These are phyloP conservation scores for Pythium sp. DNA, from an alignment of 352 stramenopile species.

Conservation along the genomic window DNA sequence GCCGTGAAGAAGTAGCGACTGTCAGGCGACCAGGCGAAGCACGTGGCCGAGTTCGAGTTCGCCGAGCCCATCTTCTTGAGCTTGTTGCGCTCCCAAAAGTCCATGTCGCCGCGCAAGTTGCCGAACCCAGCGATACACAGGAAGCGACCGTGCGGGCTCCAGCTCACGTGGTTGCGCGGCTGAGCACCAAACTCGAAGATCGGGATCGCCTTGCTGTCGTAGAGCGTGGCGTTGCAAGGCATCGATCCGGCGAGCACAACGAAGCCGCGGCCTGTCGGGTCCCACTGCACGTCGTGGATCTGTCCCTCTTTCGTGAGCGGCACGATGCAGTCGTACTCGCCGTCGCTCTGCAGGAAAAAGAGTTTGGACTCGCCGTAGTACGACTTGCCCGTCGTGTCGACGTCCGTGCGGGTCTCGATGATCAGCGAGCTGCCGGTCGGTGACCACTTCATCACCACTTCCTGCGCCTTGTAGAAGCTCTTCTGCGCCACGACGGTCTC, in stretches of 20 bases:
- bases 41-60: conserved; percentile 78
- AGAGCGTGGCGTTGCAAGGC: conserved; percentile 94
- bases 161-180: conserved; percentile 95
- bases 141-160: conserved; percentile 96
- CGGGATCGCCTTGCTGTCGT: conserved; percentile 94
- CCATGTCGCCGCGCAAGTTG: conserved; percentile 96
- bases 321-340: conserved; percentile 90
- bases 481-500: conserved; percentile 73
- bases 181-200: conserved; percentile 96
- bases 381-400: conserved; percentile 91
- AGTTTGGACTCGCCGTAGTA: conserved; percentile 98
- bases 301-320: conserved; percentile 88
- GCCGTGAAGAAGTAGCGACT: conserved; percentile 94
- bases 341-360: conserved; percentile 93
- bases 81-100: conserved; percentile 96
- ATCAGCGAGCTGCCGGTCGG: conserved; percentile 83
- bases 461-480: conserved; percentile 90
- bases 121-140: conserved; percentile 95
- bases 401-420: conserved; percentile 90
- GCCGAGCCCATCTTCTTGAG: conserved; percentile 91
- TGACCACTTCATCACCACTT: conserved; percentile 89
- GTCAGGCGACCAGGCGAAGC: conserved; percentile 92
- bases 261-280: conserved; percentile 90
- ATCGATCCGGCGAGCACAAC: conserved; percentile 94
- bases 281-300: conserved; percentile 95